Base-by-base conservation (phyloP, 2,329 filamentous ascomycete genomes). In the Diaporthe vaccinii region DNA sequence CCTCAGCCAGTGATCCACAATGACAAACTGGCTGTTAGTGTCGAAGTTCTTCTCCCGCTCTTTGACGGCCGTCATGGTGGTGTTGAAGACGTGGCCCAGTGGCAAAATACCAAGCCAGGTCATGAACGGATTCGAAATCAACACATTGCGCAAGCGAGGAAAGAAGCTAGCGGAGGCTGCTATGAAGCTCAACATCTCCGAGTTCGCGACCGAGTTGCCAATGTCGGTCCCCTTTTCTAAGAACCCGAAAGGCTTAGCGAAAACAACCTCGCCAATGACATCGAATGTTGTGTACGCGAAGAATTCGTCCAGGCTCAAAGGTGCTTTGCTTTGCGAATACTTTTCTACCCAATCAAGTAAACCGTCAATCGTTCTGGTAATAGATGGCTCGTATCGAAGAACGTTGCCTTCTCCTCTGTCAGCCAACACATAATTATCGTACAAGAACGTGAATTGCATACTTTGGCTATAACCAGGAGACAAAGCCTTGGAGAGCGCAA, bases 401-500 rank as follows among this genome's bases (percentile, higher is more conserved):
- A 80, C 59, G 53, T 77, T 68, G 31, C 62, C 62, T 68, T 22
- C 22, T 25, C 31, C 31, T n/a, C 17, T 51, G 22, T 68, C 22
- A 68, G 62, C 44, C 31, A 49, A 25, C 25, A 8, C 59, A 28
- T 12, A 44, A 3, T 14, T 28, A 68, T 2, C 4, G 3, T 36
- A 9, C 3, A 49, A 2, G 1, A 15, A 49, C 12, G 46, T 34
- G 34, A 10, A 85, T 82, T 77, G 84, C 10, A 82, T 78, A 68
- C 62, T 68, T 17, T 68, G 62, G 3, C 81, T 77, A 62, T 82
- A 84, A 10, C 80, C 82, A 14, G 81, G 73, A 46, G 83, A 79
- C 6, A 85, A 71, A 70, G 84, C 82, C 39, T 80, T 81, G 7
- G 81, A 78, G 67, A 81, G 81, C 51, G 80, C 78, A 41, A 82